Evolutionary conservation across 2,329 filamentous ascomycete genomes (phyloP), one percentile per base, ranked within the genome.

Genomic region (Claviceps pusilla): DNA sequence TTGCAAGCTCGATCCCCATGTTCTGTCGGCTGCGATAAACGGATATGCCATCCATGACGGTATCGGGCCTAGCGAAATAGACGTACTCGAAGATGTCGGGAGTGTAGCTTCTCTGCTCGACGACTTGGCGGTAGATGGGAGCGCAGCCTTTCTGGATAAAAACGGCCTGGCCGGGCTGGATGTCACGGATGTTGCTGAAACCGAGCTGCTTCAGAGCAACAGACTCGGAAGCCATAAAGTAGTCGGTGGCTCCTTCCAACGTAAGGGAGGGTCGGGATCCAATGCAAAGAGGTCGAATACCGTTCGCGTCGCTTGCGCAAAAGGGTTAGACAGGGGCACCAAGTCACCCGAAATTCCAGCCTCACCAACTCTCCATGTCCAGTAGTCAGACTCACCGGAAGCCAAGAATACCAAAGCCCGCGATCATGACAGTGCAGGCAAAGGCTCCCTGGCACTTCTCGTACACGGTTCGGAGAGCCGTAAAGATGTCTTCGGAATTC

Each of bases 201-300:
- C 88, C 88, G 50, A 91, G 82, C 66, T 94, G 88, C 48, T 79
- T 79, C 49, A 95, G 73, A 9, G 89, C 89, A 51, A 95, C 83
- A 9, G 86, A 91, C 69, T 95, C 89, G 0, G 89, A 95, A 1
- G 89, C 88, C 74, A 95, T 80, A 78, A 95, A 89, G 72, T 94
- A 95, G 69, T 95, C 89, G 57, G 71, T 84, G 6, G 81, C 82
- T 4, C 78, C 74, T 41, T 79, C 76, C 43, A 81, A 56, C 0
- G 76, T 84, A 14, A 74, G 69, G 1, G 86, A 89, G 1, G 80
- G 77, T 53, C 89, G 79, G 50, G 82, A 86, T 46, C 89, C 89
- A 10, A 95, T 72, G 49, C 87, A 80, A 59, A 95, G 79, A 3
- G 89, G 89, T 12, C 89, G 86, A 64, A 93, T 93, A 52, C 87